Percentiles rank a stretch among this genome's conserved stretches.
These are phyloP conservation scores for Cercospora sesami DNA, from an alignment of 2,329 filamentous ascomycete genomes.

Conservation along the genomic window DNA sequence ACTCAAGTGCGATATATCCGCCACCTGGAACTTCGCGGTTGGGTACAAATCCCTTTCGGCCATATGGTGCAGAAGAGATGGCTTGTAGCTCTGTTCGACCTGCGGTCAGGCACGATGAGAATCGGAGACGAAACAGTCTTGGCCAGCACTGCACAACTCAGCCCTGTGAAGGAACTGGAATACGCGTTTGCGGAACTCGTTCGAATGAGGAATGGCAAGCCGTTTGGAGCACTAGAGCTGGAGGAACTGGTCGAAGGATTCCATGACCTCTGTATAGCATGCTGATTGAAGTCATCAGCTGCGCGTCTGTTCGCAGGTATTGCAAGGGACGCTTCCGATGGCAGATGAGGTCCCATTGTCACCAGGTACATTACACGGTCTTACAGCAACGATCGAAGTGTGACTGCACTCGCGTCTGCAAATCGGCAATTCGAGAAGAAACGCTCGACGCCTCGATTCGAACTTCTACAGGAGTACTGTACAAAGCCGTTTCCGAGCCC, in stretches of 20 bases:
- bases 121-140: not conserved
- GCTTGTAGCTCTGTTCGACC: slow-evolving; percentile 26
- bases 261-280: slow-evolving; percentile 22
- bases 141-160: slow-evolving; percentile 1
- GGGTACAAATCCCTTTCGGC: slow-evolving; percentile 29
- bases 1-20: slow-evolving; percentile 25
- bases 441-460: not conserved
- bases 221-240: slow-evolving; percentile 22
- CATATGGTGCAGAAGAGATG: slow-evolving; percentile 29
- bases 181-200: slow-evolving; percentile 20
- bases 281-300: not conserved
- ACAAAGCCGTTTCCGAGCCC: not conserved
- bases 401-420: not conserved
- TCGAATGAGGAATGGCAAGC: slow-evolving; percentile 14
- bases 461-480: not conserved
- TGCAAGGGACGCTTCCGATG: not conserved
- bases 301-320: not conserved
- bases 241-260: slow-evolving; percentile 26
- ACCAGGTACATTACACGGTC: not conserved
- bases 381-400: not conserved
- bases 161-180: slow-evolving; percentile 23
- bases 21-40: slow-evolving; percentile 27
- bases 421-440: not conserved
- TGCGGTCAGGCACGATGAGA: slow-evolving; percentile 25
- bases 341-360: not conserved